These are phyloP conservation scores for Afroboletus lepidellus DNA, from an alignment of 1,284 basidiomycete species.

Conservation along the genomic window DNA sequence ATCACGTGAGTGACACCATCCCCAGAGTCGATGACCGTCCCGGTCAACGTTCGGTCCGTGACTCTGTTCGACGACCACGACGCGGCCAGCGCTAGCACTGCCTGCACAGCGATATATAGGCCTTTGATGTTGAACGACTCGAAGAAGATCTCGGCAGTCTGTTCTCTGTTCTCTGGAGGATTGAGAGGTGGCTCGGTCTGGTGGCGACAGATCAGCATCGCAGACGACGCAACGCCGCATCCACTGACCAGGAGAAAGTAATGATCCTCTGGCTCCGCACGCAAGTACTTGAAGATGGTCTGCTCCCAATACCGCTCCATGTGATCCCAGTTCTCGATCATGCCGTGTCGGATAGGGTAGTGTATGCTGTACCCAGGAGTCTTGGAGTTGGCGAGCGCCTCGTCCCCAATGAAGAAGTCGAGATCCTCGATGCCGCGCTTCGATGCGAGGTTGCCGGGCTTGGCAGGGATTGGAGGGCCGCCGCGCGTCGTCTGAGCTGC, in stretches of 20 bases:
- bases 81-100: conserved; percentile 97
- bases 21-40: conserved; percentile 99
- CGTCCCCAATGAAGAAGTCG: conserved; percentile 99
- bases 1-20: conserved; percentile 77
- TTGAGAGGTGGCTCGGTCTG: conserved; percentile 99
- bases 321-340: conserved; percentile 99
- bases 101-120: conserved; percentile 52
- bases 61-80: conserved; percentile 96
- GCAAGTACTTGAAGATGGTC: conserved; percentile 99
- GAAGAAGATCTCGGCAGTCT: conserved; percentile 99
- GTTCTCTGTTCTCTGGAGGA: conserved; percentile 97
- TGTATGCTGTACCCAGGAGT: conserved; percentile 89
- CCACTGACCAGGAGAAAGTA: conserved; percentile 89
- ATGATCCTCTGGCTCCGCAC: conserved; percentile 98
- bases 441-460: conserved; percentile 90
- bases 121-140: conserved; percentile 99
- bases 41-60: conserved; percentile 79
- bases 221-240: no score
- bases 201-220: conserved; percentile 4
- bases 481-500: conserved; percentile 57
- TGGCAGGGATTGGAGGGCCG: conserved; percentile 76
- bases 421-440: conserved; percentile 99
- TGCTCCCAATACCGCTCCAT: conserved; percentile 99
- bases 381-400: conserved; percentile 93
- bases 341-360: conserved; percentile 96